Base-by-base conservation (phyloP, 257 asterid species). In the Plantago ovata region DNA sequence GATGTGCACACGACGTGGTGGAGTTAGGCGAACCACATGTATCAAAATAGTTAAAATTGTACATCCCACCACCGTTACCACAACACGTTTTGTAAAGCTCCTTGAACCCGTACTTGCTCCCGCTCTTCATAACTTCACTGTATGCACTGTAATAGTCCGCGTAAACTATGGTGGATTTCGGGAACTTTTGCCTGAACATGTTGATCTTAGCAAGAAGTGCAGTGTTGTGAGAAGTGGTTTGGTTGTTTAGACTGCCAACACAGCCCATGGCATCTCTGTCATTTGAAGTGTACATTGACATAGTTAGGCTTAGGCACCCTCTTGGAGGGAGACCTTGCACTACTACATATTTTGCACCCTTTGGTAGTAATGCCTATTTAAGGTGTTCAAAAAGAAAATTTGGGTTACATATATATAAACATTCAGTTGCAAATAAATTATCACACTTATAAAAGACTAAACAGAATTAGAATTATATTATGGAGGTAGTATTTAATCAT, bases 251-350 rank as follows among this genome's bases (percentile, higher is more conserved):
- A 21, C 59, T 69, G 9, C 63, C 86, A 0, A 73, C 85, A 9
- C 98, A 91, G 0, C 95, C 95, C 38, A 52, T 15, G 0, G 18
- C 55, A 56, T 87, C 98, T 45, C 95, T 62, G 57, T 83, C 93
- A 12, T 69, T 61, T 0, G 70, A 28, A 0, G 86, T 79, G 7
- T 93, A 75, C 0, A 92, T 64, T 18, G 59, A 60, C 82, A 88
- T 61, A 14, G 94, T 60, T n/a, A 85, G 46, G 0, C 95, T 80
- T 3, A 85, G 76, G 79, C 98, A 92, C 6, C 98, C 98, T n/a
- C 87, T 80, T 16, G 98, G 79, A 0, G 98, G 93, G 6, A 92
- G 82, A 23, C 98, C 98, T 66, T 92, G 84, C 1, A 92, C 93
- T 0, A 92, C 86, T 0, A 92, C 56, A 22, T 88, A 78, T 43